Percentiles rank a stretch among this genome's conserved stretches.
Conservation (phyloP, 768 basidiomycete genomes). For the Rhodotorula babjevae region DNA sequence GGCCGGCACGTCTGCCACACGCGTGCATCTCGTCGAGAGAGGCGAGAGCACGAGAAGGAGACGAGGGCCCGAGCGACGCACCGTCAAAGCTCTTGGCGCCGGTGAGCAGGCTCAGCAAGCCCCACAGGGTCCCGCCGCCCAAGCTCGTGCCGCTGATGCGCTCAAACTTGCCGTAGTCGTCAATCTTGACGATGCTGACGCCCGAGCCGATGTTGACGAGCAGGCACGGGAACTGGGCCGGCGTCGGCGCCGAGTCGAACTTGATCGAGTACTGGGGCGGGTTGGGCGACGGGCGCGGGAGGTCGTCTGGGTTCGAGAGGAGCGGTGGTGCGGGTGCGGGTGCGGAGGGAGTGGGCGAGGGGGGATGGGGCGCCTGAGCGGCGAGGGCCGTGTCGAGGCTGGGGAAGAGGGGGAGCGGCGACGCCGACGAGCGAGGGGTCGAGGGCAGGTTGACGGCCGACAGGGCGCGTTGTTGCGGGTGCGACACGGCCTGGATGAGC, state of each 20-base stretch:
- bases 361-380: background rate
- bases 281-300: slow-evolving; percentile 83
- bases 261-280: slow-evolving; percentile 83
- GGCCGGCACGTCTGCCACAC: too few relatives aligned
- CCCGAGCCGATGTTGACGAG: slow-evolving; percentile 98
- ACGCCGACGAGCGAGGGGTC: slow-evolving; percentile 11
- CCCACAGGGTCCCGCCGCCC: slow-evolving; percentile 97
- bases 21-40: too few relatives aligned
- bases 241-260: slow-evolving; percentile 74
- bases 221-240: slow-evolving; percentile 81
- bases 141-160: slow-evolving; percentile 94
- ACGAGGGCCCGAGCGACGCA: slow-evolving; percentile 49
- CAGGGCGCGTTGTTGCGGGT: slow-evolving; percentile 41
- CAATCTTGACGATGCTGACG: slow-evolving; percentile 94
- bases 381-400: background rate
- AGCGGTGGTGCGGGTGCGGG: background rate
- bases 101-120: slow-evolving; percentile 86
- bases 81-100: slow-evolving; percentile 93
- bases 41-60: too few relatives aligned
- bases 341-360: background rate
- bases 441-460: slow-evolving; percentile 30
- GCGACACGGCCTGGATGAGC: slow-evolving; percentile 65
- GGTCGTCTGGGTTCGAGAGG: slow-evolving; percentile 42
- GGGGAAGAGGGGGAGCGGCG: slow-evolving; percentile 17
- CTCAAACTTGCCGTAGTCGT: slow-evolving; percentile 90